Evolutionary conservation across 805 yeast genomes (phyloP).

Genomic region (Yarrowia hollandica): DNA sequence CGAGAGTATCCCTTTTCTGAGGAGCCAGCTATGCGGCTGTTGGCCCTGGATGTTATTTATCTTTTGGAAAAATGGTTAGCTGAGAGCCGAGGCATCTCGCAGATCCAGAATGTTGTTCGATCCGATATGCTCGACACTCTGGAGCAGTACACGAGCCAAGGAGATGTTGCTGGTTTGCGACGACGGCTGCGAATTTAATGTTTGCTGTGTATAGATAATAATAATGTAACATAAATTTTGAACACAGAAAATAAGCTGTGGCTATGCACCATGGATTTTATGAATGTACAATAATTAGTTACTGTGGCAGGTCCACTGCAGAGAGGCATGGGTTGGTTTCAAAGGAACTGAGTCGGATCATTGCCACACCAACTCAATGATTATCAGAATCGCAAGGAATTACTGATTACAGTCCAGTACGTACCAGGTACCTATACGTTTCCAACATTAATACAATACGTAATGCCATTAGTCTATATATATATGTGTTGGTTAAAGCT

Average conservation of each 20-base stretch:
- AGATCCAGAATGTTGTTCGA: conserved; percentile 5
- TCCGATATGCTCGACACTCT: conserved; percentile 5
- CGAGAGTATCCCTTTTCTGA: conserved; percentile 40
- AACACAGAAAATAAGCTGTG: too few species aligned
- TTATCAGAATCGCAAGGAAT: too few species aligned
- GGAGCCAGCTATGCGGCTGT: conserved; percentile 31
- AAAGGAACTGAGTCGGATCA: too few species aligned
- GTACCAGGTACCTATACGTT: too few species aligned
- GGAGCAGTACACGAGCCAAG: conserved; percentile 13
- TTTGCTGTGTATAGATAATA: conserved; percentile 18
- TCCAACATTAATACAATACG: not conserved
- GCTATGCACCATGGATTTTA: too few species aligned
- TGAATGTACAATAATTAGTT: too few species aligned
- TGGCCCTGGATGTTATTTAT: conserved; percentile 38
- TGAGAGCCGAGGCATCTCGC: conserved; percentile 30
- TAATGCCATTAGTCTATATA: conserved; percentile 23
- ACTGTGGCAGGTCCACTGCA: too few species aligned
- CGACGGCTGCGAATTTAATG: conserved; percentile 25
- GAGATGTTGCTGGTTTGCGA: conserved; percentile 7
- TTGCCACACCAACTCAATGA: too few species aligned
- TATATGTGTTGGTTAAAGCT: conserved; percentile 25
- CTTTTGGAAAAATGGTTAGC: conserved; percentile 35
- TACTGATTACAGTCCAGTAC: too few species aligned
- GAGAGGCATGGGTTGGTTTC: too few species aligned
- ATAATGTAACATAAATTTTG: conserved; percentile 14